Evolutionary conservation across 2,329 filamentous ascomycete species (phyloP), one percentile per base, ranked within the genome.

Genomic region (Hymenoscyphus repandus): DNA sequence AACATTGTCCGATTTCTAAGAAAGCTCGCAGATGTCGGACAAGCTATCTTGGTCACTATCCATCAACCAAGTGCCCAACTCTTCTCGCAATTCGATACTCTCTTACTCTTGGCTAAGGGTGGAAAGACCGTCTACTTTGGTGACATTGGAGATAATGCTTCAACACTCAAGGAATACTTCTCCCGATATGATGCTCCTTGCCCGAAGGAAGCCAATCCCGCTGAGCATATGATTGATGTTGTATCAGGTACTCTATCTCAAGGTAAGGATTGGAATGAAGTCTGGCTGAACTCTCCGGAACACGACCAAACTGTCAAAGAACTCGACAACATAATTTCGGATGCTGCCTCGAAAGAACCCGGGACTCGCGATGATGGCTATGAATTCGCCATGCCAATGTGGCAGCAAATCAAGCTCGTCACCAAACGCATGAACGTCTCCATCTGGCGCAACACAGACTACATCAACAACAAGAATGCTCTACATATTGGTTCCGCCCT

Each of bases 71-170:
- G 70, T 5, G 75, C 76, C 0, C 71, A 77, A 38, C 64, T 80
- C 3, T 80, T 80, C 60, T 70, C 75, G 52, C 67, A 72, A 39
- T 79, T 86, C 47, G 83, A 86, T 54, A 75, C 77, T 1, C 69
- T 86, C 1, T 69, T 86, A 0, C 82, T 87, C 66, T 73, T 87
- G 2, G 80, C 81, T 7, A 75, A 72, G 50, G 83, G 83, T 34
- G 84, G 83, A 1, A 80, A 75, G 62, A 86, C 82, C 0, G 81
- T 86, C 1, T 88, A 88, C 61, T 86, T 86, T 64, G 84, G 83
- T 6, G 73, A 85, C 2, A 80, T 87, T 37, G 84, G 84, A 0
- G 60, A 76, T 0, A 76, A 82, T 56, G 83, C 81, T 0, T 68
- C 69, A 2, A 79, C 70, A 0, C 66, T 87, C 45, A 72, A 80